Percentiles rank a stretch among this genome's conserved stretches.
Conservation (phyloP, 148 eudicot genomes). For the Rhododendron ovatum region DNA sequence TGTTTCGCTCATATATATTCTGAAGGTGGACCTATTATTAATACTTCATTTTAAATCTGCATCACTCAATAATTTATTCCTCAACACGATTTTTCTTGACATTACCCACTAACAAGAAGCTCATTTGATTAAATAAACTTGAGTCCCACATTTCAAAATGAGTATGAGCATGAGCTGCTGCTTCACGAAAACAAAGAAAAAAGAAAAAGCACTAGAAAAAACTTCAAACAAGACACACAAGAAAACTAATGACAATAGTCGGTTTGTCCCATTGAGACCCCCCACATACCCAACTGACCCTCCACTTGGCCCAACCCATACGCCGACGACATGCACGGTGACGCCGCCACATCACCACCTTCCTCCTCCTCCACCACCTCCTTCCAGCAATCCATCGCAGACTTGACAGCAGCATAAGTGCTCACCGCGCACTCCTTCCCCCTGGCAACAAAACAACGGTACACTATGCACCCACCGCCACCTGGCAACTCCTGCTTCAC, state of each 20-base stretch:
- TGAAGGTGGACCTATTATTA: too few relatives aligned
- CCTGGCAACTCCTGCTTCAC: conserved; percentile 21
- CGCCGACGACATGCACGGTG: background rate
- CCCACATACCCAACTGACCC: background rate
- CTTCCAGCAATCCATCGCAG: conserved; percentile 13
- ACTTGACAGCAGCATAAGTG: background rate
- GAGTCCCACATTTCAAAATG: too few relatives aligned
- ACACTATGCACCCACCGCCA: conserved; percentile 14
- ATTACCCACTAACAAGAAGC: too few relatives aligned
- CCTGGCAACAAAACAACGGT: conserved; percentile 4
- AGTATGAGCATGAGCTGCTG: too few relatives aligned
- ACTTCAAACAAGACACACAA: too few relatives aligned
- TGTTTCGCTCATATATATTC: too few relatives aligned
- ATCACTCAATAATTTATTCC: too few relatives aligned
- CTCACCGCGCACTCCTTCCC: background rate
- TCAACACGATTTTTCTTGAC: too few relatives aligned
- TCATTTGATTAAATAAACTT: too few relatives aligned
- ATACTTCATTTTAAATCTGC: too few relatives aligned
- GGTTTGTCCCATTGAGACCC: background rate
- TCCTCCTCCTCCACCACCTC: conserved; percentile 22
- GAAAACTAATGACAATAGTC: background rate
- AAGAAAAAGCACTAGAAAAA: too few relatives aligned
- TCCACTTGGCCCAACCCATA: background rate
- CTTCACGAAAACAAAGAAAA: too few relatives aligned
- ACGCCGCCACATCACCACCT: background rate